Evolutionary conservation across 192 early-diverging fungal species (phyloP), one percentile per base, ranked within the genome.

Genomic region (Coemansia umbellata): DNA sequence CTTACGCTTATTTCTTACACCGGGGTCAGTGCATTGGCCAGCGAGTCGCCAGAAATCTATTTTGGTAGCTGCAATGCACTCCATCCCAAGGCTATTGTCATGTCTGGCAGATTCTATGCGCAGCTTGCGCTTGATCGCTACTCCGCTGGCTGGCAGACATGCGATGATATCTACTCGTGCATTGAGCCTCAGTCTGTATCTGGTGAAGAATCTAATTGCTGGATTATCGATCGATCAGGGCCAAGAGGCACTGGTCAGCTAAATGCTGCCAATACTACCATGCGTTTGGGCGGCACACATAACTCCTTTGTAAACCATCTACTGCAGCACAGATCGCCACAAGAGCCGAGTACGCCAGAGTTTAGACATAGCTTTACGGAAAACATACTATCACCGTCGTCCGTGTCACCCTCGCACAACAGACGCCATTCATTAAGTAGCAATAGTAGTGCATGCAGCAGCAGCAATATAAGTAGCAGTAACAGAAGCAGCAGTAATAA

Each of bases 211-310:
- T 22, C 47, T 11, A 37, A 31, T 14, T 60, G 39, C 21, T 69
- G 68, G 68, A 50, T 60, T 14, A 48, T 60, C 3, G 68, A 71
- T 32, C 68, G 68, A 4, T 63, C 68, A 0, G 68, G 68, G 8
- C 68, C 68, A 4, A 55, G 61, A 2, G 68, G 62, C 17, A 3
- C 68, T 2, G 48, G 49, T 3, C 33, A 30, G 17, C 23, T 45
- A 14, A 45, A 45, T 19, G 8, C 23, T 26, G 28, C 28, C 43
- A 45, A 7, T 14, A 45, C 43, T 8, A 13, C 17, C 21, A 19
- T 42, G 40, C 18, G 40, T 18, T 9, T 18, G 13, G 26, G 43
- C 14, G 3, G 14, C 14, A 22, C 13, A 3, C 43, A 26, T 6
- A 10, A 15, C 43, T 14, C 24, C 26, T 4, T n/a, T 45, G 23